Conservation (phyloP, 352 stramenopile species). For the Aphanomyces invadans region DNA sequence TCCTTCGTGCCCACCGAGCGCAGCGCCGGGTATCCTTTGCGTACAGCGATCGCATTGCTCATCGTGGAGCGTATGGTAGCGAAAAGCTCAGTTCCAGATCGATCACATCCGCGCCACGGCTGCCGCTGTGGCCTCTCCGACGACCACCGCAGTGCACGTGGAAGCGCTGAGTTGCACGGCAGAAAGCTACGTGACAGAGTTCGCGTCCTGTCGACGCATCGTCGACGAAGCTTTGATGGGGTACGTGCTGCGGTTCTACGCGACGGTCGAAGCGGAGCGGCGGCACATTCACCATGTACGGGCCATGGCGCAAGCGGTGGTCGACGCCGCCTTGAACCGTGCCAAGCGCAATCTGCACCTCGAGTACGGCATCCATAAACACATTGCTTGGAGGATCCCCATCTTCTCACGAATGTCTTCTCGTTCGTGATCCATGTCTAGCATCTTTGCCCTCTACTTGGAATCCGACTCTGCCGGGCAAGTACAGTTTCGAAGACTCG, state of each 20-base stretch:
- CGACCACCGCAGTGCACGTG: background rate
- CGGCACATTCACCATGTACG: slow-evolving; percentile 36
- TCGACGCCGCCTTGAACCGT: slow-evolving; percentile 28
- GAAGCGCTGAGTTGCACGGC: background rate
- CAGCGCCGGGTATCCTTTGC: background rate
- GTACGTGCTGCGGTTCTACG: slow-evolving; percentile 37
- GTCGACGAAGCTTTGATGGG: slow-evolving; percentile 20
- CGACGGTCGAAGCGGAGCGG: slow-evolving; percentile 42
- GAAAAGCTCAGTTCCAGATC: background rate
- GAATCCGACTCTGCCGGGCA: slow-evolving; percentile 52
- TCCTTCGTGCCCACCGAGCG: background rate
- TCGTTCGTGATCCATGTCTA: no score
- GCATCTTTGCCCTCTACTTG: slow-evolving; percentile 54
- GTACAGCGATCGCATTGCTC: no score
- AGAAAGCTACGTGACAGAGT: background rate
- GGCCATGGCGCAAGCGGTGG: slow-evolving; percentile 28
- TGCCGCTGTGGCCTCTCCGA: background rate
- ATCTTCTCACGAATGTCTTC: background rate
- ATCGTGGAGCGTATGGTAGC: no score
- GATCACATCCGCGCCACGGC: background rate
- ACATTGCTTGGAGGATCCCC: background rate
- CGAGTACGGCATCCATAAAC: slow-evolving; percentile 30
- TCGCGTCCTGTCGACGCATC: background rate
- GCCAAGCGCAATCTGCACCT: slow-evolving; percentile 42
- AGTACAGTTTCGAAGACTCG: slow-evolving; percentile 44